Base-by-base conservation (phyloP, 441 rosid species). In the Brassica balearica region DNA sequence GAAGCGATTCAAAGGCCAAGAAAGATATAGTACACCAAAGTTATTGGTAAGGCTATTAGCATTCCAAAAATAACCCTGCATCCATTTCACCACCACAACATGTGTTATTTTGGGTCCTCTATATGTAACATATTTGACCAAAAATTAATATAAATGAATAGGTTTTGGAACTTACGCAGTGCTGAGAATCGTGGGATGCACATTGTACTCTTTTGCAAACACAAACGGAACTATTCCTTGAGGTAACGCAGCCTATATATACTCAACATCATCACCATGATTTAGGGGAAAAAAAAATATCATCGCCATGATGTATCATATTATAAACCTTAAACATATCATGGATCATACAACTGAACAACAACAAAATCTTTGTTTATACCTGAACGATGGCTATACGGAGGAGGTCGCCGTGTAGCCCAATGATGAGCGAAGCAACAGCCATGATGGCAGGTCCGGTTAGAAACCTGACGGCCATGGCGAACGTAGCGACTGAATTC, bases 171-270 rank as follows among this genome's bases (percentile, higher is more conserved):
- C 89, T 84, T 84, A 90, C 94, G 71, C 89, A 7, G 94, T 90
- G 79, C 94, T 90, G 7, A 90, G 91, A 72, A 90, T 87, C 59
- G 89, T 83, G 7, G 92, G 90, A 80, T 89, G 93, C 63, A 89
- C 88, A 53, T 89, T 89, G 82, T 89, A 89, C 82, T 89, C 93
- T 72, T 89, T 89, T 38, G 93, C 91, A 63, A 89, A 89, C 72
- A 89, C 93, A 74, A 89, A 89, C 8, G 93, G 91, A 25, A 89
- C 93, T 48, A 89, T 89, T 72, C 91, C 93, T 85, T 89, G 93
- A 3, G 91, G 93, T 48, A 89, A 78, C 23, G 93, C 89, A 38
- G 93, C 93, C 91, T 89, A 64, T 63, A 19, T n/a, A 62, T 48
- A 53, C 15, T 43, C 65, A 80, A 11, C 73, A 70, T 27, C 32